Conservation (phyloP, 371 early-diverging fungal species). For the Lichtheimia corymbifera region DNA sequence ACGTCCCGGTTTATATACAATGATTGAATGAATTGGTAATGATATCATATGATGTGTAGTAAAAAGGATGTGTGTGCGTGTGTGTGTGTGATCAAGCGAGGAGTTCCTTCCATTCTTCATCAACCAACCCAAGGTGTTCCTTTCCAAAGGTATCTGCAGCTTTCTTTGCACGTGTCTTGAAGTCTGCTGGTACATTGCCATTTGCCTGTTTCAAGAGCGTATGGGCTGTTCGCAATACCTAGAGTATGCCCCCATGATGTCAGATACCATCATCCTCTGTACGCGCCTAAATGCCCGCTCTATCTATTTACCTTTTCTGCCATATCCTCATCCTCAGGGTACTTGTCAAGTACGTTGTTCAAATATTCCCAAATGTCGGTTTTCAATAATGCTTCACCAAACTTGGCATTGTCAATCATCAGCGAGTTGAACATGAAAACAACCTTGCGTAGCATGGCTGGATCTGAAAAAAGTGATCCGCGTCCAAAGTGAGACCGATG, state of each 20-base stretch:
- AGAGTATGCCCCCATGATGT: not conserved
- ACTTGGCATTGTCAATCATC: slow-evolving; percentile 49
- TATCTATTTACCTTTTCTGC: slow-evolving; percentile 58
- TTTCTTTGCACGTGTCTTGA: slow-evolving; percentile 33
- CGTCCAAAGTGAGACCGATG: too few relatives aligned
- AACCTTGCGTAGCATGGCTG: slow-evolving; percentile 54
- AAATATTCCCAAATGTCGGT: slow-evolving; percentile 44
- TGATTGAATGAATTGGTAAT: too few relatives aligned
- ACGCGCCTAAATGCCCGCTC: not conserved
- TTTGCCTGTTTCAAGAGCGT: slow-evolving; percentile 31
- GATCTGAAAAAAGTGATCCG: slow-evolving; percentile 16
- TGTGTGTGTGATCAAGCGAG: slow-evolving; percentile 5
- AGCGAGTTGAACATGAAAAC: slow-evolving; percentile 67
- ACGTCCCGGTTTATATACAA: too few relatives aligned
- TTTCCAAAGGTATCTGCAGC: slow-evolving; percentile 44
- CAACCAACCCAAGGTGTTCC: slow-evolving; percentile 39
- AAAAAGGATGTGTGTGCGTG: not conserved
- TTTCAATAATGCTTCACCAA: slow-evolving; percentile 26
- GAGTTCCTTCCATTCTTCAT: slow-evolving; percentile 47
- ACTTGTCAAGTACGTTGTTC: slow-evolving; percentile 35
- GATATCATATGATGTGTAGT: too few relatives aligned
- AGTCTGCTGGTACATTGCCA: slow-evolving; percentile 20
- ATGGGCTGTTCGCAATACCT: slow-evolving; percentile 41
- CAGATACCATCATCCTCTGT: not conserved
- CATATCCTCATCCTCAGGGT: slow-evolving; percentile 66